These are phyloP conservation scores for Penicillium sp. DNA, from an alignment of 2,329 filamentous ascomycete species.

Conservation along the genomic window DNA sequence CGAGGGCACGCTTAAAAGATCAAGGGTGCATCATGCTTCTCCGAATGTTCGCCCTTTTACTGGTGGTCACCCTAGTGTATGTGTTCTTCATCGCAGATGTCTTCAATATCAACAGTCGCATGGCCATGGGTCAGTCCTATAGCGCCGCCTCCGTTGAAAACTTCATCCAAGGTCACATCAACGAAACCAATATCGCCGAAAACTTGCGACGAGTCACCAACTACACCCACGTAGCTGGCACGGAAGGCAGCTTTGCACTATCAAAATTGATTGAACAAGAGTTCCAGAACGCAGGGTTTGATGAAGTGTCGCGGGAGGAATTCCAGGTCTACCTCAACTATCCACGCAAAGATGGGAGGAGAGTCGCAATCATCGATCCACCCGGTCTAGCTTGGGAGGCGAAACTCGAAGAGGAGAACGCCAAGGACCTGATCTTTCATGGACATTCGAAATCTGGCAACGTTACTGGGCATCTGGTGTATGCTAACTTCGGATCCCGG, in stretches of 20 bases:
- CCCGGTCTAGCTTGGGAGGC: constrained; percentile 73
- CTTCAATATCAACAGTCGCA: constrained; percentile 64
- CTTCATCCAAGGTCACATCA: constrained; percentile 70
- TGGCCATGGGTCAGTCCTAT: constrained; percentile 68
- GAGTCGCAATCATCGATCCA: constrained; percentile 73
- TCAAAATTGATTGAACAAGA: constrained; percentile 79
- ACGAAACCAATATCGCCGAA: constrained; percentile 66
- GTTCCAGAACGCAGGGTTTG: constrained; percentile 70
- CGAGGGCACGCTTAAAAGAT: constrained; percentile 40
- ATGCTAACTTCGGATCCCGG: constrained; percentile 85
- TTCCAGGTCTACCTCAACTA: constrained; percentile 93
- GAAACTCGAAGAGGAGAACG: constrained; percentile 75
- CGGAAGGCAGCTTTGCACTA: constrained; percentile 82
- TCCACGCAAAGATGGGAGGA: constrained; percentile 70
- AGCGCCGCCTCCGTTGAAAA: constrained; percentile 77
- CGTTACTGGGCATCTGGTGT: constrained; percentile 80
- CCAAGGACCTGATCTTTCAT: constrained; percentile 78
- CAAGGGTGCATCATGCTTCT: constrained; percentile 66
- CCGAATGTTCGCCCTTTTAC: constrained; percentile 68
- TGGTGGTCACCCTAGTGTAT: constrained; percentile 77
- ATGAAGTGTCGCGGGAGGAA: constrained; percentile 71
- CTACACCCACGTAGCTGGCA: constrained; percentile 91
- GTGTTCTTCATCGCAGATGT: constrained; percentile 82
- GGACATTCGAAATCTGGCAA: constrained; percentile 84
- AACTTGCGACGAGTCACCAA: constrained; percentile 74